A percentile compares a stretch with the other conserved stretches of the same genome.
phyloP scores from a whole-genome alignment of 306 rosid genomes.

The Trifolium pratense region DNA sequence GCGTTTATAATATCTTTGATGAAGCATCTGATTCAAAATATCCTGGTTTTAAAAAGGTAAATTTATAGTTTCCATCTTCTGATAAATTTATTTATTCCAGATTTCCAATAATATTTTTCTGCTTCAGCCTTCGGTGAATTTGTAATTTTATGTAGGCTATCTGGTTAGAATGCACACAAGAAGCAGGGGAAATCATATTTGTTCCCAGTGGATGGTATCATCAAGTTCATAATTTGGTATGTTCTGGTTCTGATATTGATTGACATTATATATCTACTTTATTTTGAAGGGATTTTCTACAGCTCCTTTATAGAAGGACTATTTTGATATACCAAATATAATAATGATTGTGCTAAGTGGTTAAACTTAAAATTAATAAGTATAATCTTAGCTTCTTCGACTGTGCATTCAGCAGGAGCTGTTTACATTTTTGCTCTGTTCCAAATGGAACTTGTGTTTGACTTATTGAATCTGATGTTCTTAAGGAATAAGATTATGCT shows the following conservation, averaged over 20 bases:
- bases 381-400: conserved; percentile 2
- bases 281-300: conserved; percentile 32
- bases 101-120: conserved; percentile 32
- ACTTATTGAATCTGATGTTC: conserved; percentile 6
- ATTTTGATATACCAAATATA: conserved; percentile 15
- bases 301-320: neutral
- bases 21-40: conserved; percentile 65
- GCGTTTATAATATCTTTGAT: conserved; percentile 77
- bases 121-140: conserved; percentile 38
- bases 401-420: conserved; percentile 26
- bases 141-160: conserved; percentile 57
- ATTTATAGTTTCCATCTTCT: conserved; percentile 40
- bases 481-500: conserved; percentile 25
- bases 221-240: conserved; percentile 94
- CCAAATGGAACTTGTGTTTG: conserved; percentile 27
- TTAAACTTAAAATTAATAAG: neutral
- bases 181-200: conserved; percentile 85
- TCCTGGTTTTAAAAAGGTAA: conserved; percentile 83
- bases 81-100: conserved; percentile 5
- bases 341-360: neutral
- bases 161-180: conserved; percentile 93
- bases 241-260: conserved; percentile 28
- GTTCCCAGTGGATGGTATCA: conserved; percentile 99
- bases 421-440: conserved; percentile 12
- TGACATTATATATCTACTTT: conserved; percentile 14